Base-by-base conservation (phyloP, 2,329 filamentous ascomycete genomes). In the Davidsoniella eucalypti region DNA sequence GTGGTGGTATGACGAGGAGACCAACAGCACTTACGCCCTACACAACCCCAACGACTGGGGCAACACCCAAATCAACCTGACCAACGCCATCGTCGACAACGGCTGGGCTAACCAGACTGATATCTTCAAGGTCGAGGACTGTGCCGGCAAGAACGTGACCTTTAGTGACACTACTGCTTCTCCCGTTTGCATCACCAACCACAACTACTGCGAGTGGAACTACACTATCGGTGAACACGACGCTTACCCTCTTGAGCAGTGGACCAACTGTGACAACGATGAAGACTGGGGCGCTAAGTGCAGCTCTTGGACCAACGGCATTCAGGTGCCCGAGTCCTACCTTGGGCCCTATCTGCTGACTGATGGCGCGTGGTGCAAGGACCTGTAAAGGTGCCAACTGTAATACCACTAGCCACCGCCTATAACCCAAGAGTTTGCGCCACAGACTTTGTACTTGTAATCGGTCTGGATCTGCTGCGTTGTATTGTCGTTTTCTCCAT, bases 151-250 rank as follows among this genome's bases (percentile, higher is more conserved):
- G 10, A 51, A 55, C 8, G 56, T 57, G 2, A 51, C 49, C 5
- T 59, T 59, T 47, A 57, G 58, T 25, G 23, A 53, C 2, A 44
- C 53, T 2, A 55, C 50, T 17, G 49, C 57, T 23, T 52, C 52
- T 14, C 54, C 58, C 40, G 54, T 51, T n/a, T 59, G 56, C 45
- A 48, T 59, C 40, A 54, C 55, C 4, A 56, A 47, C 14, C 57
- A 58, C 49, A 53, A 54, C n/a, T 58, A 44, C 12, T 59, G 58
- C 40, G 57, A 59, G 46, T 58, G 56, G 54, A 55, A 57, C 49
- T 58, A 57, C 49, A 36, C 36, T 39, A 21, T n/a, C 2, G 14
- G 33, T n/a, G 25, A n/a, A 44, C 38, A 41, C 5, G 37, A 55
- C 17, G 37, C 51, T 2, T 44, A 52, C 10, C 41, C 26, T 0